These are phyloP conservation scores for Suhomyces ambrosiae DNA, from an alignment of 1,139 yeast species.

Conservation along the genomic window DNA sequence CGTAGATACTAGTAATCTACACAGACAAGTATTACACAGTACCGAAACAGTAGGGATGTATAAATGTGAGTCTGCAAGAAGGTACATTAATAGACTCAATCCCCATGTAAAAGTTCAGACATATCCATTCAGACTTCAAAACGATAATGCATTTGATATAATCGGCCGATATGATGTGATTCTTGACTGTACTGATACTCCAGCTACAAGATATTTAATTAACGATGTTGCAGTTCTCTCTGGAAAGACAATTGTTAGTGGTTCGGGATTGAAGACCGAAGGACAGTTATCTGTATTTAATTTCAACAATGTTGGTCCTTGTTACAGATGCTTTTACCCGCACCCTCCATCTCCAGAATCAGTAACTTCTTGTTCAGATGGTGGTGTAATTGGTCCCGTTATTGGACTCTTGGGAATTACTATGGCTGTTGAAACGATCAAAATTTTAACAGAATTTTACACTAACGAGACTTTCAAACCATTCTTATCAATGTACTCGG, in stretches of 20 bases:
- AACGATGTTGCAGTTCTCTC: slow-evolving; percentile 80
- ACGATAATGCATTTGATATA: slow-evolving; percentile 64
- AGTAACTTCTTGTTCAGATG: slow-evolving; percentile 86
- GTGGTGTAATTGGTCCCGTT: slow-evolving; percentile 95
- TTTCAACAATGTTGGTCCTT: slow-evolving; percentile 73
- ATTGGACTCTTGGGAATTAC: slow-evolving; percentile 87
- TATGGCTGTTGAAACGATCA: slow-evolving; percentile 88
- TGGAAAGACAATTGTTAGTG: slow-evolving; percentile 79
- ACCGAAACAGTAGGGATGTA: slow-evolving; percentile 63
- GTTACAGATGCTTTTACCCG: slow-evolving; percentile 93
- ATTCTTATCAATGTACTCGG: slow-evolving; percentile 69
- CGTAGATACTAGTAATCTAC: slow-evolving; percentile 84
- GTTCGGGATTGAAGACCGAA: slow-evolving; percentile 87
- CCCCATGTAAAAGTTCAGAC: slow-evolving; percentile 63
- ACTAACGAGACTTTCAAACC: slow-evolving; percentile 59
- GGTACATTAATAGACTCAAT: slow-evolving; percentile 55
- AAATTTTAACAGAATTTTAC: slow-evolving; percentile 65
- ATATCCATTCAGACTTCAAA: slow-evolving; percentile 53
- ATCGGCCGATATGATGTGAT: slow-evolving; percentile 69
- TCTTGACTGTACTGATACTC: slow-evolving; percentile 94
- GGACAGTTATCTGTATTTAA: slow-evolving; percentile 86
- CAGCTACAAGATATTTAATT: slow-evolving; percentile 80
- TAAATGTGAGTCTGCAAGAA: slow-evolving; percentile 79
- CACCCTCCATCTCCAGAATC: slow-evolving; percentile 84
- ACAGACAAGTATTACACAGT: slow-evolving; percentile 83